Evolutionary conservation across 306 rosid species (phyloP), one percentile per base, ranked within the genome.

Genomic region (Prunus mume): DNA sequence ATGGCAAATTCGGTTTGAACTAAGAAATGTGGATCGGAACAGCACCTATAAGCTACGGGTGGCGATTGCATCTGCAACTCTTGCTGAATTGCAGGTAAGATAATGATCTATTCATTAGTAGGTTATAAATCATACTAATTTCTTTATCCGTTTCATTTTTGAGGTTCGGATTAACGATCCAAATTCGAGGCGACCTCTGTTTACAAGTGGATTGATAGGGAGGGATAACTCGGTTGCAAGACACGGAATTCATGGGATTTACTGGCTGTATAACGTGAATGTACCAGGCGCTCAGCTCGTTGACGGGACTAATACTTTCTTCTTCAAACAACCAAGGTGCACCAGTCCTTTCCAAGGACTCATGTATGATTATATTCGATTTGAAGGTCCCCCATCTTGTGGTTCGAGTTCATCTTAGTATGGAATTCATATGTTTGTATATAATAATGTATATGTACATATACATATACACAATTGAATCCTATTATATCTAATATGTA

Each of bases 221-320:
- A 90, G 84, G 79, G 99, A 95, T 72, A 95, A 95, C 79, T 90
- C 99, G 15, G 76, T 92, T 15, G 99, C 99, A 0, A 89, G 99
- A 77, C 99, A 89, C 63, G 99, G 99, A 61, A 90, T 95, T 72
- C 97, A 90, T 78, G 99, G 99, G 50, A 87, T 95, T 49, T 83
- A 90, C 79, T 82, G 97, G 92, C 79, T 89, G 77, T 90, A 72
- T 83, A 86, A 62, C 76, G 86, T 92, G 56, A 83, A 78, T 65
- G 80, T 95, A 79, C 49, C 73, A 0, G 86, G 88, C 14, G 54
- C 68, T 20, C 89, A 74, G 68, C 86, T 95, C 12, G 91, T 86
- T 38, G 89, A 83, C 74, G 97, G 96, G 77, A 92, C 88, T 19
- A 95, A 95, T 61, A 87, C 85, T 45, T 76, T 95, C 56, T 92